Conservation (phyloP, 1,284 basidiomycete species). For the Peniophora sp. region DNA sequence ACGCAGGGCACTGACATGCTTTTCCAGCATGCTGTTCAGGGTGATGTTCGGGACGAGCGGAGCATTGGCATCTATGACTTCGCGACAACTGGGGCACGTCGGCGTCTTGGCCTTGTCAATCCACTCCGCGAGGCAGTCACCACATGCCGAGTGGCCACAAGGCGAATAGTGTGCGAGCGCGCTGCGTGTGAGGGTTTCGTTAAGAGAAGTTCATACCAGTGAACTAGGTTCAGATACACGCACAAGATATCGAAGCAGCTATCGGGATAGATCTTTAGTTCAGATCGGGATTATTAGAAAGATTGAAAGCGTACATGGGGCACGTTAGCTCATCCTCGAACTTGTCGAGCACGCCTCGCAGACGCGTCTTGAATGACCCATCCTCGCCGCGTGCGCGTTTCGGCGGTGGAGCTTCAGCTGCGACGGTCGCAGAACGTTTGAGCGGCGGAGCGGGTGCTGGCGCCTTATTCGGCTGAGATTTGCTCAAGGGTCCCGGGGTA, state of each 20-base stretch:
- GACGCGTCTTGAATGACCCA: slow-evolving; percentile 11
- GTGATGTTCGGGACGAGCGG: slow-evolving; percentile 24
- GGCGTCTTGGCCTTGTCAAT: slow-evolving; percentile 13
- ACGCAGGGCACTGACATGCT: slow-evolving; percentile 17
- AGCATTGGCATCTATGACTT: slow-evolving; percentile 10
- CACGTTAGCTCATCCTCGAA: slow-evolving; percentile 24
- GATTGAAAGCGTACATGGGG: slow-evolving; percentile 21
- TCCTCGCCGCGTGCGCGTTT: slow-evolving; percentile 3
- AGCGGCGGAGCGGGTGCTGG: not conserved
- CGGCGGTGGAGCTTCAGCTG: too few relatives aligned
- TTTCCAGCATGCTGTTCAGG: slow-evolving; percentile 21
- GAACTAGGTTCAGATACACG: slow-evolving; percentile 4
- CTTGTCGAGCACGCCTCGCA: slow-evolving; percentile 15
- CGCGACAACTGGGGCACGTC: slow-evolving; percentile 24
- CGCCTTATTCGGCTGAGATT: not conserved
- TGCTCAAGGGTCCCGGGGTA: too few relatives aligned
- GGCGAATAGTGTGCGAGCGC: slow-evolving; percentile 21
- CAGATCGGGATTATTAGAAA: not conserved
- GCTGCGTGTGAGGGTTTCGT: slow-evolving; percentile 10
- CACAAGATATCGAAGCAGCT: slow-evolving; percentile 27
- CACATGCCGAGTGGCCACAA: slow-evolving; percentile 27
- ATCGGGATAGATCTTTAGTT: not conserved
- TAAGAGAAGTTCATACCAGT: too few relatives aligned
- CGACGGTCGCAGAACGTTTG: not conserved
- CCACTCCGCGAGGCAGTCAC: slow-evolving; percentile 22